A percentile compares a stretch with the other conserved stretches of the same genome.
Evolutionary conservation across 805 yeast genomes (phyloP).

Genomic region (Spathaspora gorwiae): DNA sequence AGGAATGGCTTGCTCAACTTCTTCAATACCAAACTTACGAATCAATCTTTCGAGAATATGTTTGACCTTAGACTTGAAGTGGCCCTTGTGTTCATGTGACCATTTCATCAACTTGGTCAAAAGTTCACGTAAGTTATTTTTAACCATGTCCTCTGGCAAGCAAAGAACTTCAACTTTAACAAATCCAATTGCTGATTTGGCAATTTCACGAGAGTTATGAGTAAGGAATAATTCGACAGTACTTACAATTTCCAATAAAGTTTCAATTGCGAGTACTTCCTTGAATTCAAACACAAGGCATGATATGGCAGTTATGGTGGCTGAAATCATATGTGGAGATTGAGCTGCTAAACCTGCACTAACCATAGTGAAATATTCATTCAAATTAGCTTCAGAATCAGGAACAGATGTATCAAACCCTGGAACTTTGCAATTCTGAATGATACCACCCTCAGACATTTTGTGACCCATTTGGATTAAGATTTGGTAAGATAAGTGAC

Average conservation of each 20-base stretch:
- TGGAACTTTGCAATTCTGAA: conserved; percentile 62
- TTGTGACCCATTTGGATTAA: conserved; percentile 76
- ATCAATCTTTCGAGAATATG: conserved; percentile 89
- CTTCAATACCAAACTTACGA: conserved; percentile 85
- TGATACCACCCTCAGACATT: conserved; percentile 65
- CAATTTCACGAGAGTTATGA: conserved; percentile 88
- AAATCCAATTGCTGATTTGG: conserved; percentile 90
- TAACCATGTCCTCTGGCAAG: conserved; percentile 73
- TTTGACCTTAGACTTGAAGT: conserved; percentile 87
- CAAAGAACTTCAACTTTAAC: conserved; percentile 84
- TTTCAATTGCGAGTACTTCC: conserved; percentile 52
- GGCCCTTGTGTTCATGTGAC: conserved; percentile 95
- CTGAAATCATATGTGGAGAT: conserved; percentile 93
- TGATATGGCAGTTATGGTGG: conserved; percentile 82
- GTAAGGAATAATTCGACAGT: conserved; percentile 88
- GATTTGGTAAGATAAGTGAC: conserved; percentile 73
- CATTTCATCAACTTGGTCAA: conserved; percentile 75
- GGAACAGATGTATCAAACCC: conserved; percentile 61
- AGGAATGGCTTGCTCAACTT: conserved; percentile 79
- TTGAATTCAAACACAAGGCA: conserved; percentile 85
- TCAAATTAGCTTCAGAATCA: conserved; percentile 62
- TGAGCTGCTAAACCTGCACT: conserved; percentile 95
- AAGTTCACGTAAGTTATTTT: conserved; percentile 59
- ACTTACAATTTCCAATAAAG: conserved; percentile 69
- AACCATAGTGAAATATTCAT: conserved; percentile 87